A percentile compares a stretch with the other conserved stretches of the same genome.
phyloP scores from a whole-genome alignment of 2,329 filamentous ascomycete genomes.

The Venturiaceae sp. region DNA sequence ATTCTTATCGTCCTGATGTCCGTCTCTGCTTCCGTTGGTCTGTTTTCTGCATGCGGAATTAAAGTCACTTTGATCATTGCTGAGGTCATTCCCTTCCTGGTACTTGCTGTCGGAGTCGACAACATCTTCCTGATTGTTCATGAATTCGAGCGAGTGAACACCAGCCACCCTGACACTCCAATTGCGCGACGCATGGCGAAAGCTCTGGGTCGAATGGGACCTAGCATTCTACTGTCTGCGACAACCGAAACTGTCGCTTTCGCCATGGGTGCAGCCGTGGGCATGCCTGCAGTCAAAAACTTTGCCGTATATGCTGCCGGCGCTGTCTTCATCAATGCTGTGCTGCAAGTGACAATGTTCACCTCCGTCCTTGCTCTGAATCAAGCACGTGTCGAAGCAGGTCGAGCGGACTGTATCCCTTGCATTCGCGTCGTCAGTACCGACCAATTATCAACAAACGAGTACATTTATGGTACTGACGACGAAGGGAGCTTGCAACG shows the following conservation, averaged over 20 bases:
- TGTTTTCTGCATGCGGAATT: constrained; percentile 85
- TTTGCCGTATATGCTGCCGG: constrained; percentile 95
- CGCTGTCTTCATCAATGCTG: constrained; percentile 90
- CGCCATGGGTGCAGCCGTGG: constrained; percentile 82
- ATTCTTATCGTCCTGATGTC: constrained; percentile 97
- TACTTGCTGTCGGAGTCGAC: constrained; percentile 92
- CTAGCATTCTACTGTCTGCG: constrained; percentile 92
- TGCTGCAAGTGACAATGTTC: constrained; percentile 97
- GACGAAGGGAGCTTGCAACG: constrained; percentile 77
- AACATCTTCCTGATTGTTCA: constrained; percentile 99
- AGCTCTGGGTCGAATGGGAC: constrained; percentile 91
- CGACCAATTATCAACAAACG: constrained; percentile 21
- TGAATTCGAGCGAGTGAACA: constrained; percentile 91
- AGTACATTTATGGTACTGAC: constrained; percentile 52
- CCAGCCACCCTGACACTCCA: constrained; percentile 79
- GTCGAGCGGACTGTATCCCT: constrained; percentile 84
- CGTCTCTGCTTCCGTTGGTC: constrained; percentile 84
- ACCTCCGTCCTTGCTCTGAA: constrained; percentile 86
- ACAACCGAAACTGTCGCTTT: constrained; percentile 91
- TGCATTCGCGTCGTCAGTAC: constrained; percentile 75
- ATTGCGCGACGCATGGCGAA: constrained; percentile 79
- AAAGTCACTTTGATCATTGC: constrained; percentile 97
- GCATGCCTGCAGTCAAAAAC: constrained; percentile 96
- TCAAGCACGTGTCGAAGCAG: constrained; percentile 79
- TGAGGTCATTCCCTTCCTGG: constrained; percentile 95